A percentile compares a stretch with the other conserved stretches of the same genome.
These are phyloP conservation scores for Flaveria brownii DNA, from an alignment of 129 eudicot species.

Conservation along the genomic window DNA sequence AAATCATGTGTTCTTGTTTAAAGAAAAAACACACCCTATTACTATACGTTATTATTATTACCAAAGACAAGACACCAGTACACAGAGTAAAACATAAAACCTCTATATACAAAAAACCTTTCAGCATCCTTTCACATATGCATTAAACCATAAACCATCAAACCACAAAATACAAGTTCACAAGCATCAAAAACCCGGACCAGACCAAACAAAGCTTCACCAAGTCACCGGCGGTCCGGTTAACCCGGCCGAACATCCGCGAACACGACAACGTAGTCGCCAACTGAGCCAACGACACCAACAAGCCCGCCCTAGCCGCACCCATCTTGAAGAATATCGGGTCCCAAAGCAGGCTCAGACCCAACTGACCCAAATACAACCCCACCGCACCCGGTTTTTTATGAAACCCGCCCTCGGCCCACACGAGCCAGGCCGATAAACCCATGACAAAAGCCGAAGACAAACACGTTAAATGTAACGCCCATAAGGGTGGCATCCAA, in stretches of 20 bases:
- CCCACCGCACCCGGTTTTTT: constrained; percentile 46
- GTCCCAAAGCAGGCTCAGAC: constrained; percentile 66
- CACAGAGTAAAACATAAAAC: not conserved
- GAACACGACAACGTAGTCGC: constrained; percentile 49
- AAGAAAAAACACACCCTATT: not conserved
- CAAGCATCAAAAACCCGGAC: constrained; percentile 59
- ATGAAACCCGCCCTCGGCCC: constrained; percentile 94
- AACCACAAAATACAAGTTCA: constrained; percentile 53
- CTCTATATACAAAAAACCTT: not conserved
- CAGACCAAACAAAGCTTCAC: constrained; percentile 70
- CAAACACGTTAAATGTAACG: constrained; percentile 53
- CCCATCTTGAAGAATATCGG: constrained; percentile 65
- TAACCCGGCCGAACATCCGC: constrained; percentile 48
- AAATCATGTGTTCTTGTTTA: no score
- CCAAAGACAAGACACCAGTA: not conserved
- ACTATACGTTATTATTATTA: not conserved
- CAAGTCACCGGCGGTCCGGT: constrained; percentile 71
- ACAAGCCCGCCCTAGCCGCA: constrained; percentile 51
- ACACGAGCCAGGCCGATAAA: constrained; percentile 77
- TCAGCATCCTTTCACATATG: not conserved
- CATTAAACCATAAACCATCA: not conserved
- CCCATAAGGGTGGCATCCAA: constrained; percentile 75
- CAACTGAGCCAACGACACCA: constrained; percentile 53
- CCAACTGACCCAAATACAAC: constrained; percentile 58
- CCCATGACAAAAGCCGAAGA: constrained; percentile 53